Evolutionary conservation across 2,329 filamentous ascomycete species (phyloP).

Genomic region (Falciphora oryzae): DNA sequence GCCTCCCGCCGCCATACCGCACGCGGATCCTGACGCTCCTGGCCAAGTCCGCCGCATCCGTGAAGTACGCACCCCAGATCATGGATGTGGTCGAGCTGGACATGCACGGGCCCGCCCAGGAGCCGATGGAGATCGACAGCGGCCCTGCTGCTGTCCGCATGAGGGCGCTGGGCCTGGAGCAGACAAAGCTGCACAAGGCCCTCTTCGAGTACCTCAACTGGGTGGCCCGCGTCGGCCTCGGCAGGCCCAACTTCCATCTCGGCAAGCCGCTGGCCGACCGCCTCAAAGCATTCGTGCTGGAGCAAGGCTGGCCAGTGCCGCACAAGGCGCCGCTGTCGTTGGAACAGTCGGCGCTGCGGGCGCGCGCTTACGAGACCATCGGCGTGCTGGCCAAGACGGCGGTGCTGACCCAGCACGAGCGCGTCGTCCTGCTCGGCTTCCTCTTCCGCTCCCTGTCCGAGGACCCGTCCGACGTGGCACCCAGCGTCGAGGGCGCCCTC

Average conservation of each 20-base stretch:
- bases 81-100: constrained; percentile 64
- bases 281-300: constrained; percentile 67
- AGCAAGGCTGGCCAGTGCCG: constrained; percentile 76
- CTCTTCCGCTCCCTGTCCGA: constrained; percentile 78
- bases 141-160: neutral
- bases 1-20: constrained; percentile 65
- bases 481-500: constrained; percentile 85
- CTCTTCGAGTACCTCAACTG: constrained; percentile 85
- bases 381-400: constrained; percentile 70
- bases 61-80: constrained; percentile 62
- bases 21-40: constrained; percentile 71
- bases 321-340: constrained; percentile 36
- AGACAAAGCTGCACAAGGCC: constrained; percentile 71
- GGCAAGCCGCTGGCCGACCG: constrained; percentile 54
- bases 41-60: constrained; percentile 69
- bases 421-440: constrained; percentile 56
- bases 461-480: constrained; percentile 71
- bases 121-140: constrained; percentile 18
- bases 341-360: constrained; percentile 63
- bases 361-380: constrained; percentile 84
- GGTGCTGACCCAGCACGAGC: constrained; percentile 32
- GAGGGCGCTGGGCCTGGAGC: constrained; percentile 55
- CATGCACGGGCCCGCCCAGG: constrained; percentile 34
- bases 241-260: constrained; percentile 19
- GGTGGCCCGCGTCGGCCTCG: constrained; percentile 68